phyloP scores from a whole-genome alignment of 345 rosid genomes.

The Pistacia integerrima region DNA sequence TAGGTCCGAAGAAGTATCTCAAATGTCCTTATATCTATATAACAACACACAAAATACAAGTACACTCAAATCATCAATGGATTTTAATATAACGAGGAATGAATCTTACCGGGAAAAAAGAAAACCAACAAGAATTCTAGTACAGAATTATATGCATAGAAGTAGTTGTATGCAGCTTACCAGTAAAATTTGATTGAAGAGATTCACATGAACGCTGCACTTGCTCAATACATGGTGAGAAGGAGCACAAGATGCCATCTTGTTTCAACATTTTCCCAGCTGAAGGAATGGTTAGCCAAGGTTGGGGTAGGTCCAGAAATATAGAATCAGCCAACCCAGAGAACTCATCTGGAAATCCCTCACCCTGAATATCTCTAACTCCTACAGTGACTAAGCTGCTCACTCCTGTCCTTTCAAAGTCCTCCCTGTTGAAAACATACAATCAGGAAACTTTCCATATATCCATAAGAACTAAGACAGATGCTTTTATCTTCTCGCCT shows the following conservation, averaged over 20 bases:
- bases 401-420: conserved; percentile 78
- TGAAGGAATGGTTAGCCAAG: conserved; percentile 81
- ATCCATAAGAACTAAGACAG: background rate
- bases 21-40: conserved; percentile 78
- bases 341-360: conserved; percentile 81
- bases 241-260: conserved; percentile 82
- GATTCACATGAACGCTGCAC: conserved; percentile 87
- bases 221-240: conserved; percentile 98
- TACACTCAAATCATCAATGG: background rate
- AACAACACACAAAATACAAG: conserved; percentile 10
- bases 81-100: background rate
- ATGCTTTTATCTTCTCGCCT: background rate
- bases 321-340: conserved; percentile 65
- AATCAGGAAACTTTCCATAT: background rate
- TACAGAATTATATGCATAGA: background rate
- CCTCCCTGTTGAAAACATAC: conserved; percentile 55
- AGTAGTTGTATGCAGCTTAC: conserved; percentile 30
- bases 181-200: conserved; percentile 67
- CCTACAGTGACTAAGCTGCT: conserved; percentile 73
- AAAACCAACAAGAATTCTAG: background rate
- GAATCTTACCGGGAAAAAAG: background rate
- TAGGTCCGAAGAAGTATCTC: conserved; percentile 84
- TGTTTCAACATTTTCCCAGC: conserved; percentile 82
- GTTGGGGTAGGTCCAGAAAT: conserved; percentile 87
- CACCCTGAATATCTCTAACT: conserved; percentile 88